Conservation (phyloP, 768 basidiomycete species). For the Megacollybia marginata region DNA sequence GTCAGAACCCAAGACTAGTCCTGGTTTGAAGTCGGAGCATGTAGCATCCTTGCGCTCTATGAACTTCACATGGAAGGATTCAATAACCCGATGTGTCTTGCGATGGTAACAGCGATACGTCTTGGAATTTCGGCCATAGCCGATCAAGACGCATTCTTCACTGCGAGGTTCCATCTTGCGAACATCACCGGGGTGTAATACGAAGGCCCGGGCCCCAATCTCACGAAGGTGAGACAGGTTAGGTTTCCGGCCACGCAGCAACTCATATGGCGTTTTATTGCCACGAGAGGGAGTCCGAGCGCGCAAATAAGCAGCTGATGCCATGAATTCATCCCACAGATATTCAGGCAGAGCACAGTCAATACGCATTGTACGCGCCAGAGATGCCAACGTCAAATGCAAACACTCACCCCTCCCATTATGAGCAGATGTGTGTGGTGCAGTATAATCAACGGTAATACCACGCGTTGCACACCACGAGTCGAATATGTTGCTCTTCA, state of each 20-base stretch:
- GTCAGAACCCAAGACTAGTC: background rate
- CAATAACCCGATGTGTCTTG: background rate
- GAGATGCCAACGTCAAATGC: background rate
- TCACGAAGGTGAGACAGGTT: constrained; percentile 10
- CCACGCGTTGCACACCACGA: background rate
- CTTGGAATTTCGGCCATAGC: constrained; percentile 15
- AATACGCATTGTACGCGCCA: background rate
- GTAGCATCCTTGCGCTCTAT: background rate
- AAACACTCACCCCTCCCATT: background rate
- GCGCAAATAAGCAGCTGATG: constrained; percentile 10
- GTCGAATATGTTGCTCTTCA: background rate
- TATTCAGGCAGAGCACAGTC: constrained; percentile 3
- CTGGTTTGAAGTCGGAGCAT: background rate
- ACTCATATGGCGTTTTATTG: constrained; percentile 8
- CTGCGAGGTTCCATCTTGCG: constrained; percentile 12
- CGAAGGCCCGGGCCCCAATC: constrained; percentile 16
- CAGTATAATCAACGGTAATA: background rate
- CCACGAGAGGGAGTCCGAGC: constrained; percentile 7
- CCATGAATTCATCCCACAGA: constrained; percentile 13
- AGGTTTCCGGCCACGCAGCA: constrained; percentile 3
- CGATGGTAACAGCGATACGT: constrained; percentile 16
- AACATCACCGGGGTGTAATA: constrained; percentile 12
- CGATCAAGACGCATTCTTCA: constrained; percentile 14
- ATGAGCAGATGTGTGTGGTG: background rate
- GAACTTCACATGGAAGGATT: background rate